These are phyloP conservation scores for Proliferodiscus dingleyae DNA, from an alignment of 2,329 filamentous ascomycete species.

Conservation along the genomic window DNA sequence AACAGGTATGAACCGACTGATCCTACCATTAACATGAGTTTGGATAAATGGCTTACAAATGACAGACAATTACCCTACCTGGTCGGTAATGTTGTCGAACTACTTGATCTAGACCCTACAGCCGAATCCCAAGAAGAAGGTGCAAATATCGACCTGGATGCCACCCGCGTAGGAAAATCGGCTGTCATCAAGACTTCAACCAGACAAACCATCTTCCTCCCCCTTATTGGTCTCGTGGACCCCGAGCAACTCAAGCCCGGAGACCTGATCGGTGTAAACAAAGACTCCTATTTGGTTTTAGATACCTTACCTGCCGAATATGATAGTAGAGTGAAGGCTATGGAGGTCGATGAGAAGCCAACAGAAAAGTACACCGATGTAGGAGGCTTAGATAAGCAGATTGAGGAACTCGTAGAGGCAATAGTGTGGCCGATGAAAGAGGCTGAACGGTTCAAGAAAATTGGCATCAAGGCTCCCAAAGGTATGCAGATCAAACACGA, in stretches of 20 bases:
- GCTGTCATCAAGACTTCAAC: conserved; percentile 99
- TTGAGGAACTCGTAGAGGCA: conserved; percentile 95
- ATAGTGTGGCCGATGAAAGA: conserved; percentile 99
- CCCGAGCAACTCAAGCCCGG: conserved; percentile 91
- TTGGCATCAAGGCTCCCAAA: conserved; percentile 98
- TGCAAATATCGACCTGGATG: conserved; percentile 96
- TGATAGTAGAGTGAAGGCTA: conserved; percentile 97
- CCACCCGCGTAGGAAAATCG: conserved; percentile 93
- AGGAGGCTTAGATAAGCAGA: conserved; percentile 96
- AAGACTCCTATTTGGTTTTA: conserved; percentile 95
- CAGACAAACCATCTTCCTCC: conserved; percentile 95
- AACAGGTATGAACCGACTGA: conserved; percentile 67
- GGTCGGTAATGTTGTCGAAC: conserved; percentile 96
- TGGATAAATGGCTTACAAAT: conserved; percentile 16
- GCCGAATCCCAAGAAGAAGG: conserved; percentile 96
- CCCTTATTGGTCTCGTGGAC: conserved; percentile 93
- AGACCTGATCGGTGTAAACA: conserved; percentile 97
- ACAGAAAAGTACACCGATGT: conserved; percentile 99
- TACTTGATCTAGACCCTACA: conserved; percentile 92
- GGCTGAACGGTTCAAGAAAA: conserved; percentile 98
- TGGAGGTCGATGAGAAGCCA: conserved; percentile 99
- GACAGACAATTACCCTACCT: conserved; percentile 92
- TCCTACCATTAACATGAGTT: too few species aligned
- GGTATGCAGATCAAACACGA: conserved; percentile 51
- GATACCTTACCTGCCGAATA: conserved; percentile 97